Conservation (phyloP, 352 stramenopile genomes). For the Pythium oligandrum region DNA sequence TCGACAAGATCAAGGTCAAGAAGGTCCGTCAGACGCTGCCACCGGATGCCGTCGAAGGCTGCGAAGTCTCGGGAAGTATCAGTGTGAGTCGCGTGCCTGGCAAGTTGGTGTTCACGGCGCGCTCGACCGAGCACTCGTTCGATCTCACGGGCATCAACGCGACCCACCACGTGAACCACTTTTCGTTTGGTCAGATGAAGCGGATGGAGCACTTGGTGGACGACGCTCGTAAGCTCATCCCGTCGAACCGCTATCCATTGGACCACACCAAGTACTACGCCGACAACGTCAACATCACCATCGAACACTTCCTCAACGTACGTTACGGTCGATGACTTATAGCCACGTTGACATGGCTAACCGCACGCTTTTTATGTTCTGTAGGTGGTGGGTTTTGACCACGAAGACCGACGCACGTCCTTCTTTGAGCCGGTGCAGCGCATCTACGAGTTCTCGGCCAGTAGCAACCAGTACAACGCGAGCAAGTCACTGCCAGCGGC, state of each 20-base stretch:
- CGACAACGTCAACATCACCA: slow-evolving; percentile 66
- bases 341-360: too few species aligned
- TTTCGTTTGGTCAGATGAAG: slow-evolving; percentile 82
- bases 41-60: slow-evolving; percentile 50
- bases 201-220: slow-evolving; percentile 52
- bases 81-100: slow-evolving; percentile 76
- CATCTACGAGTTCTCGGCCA: slow-evolving; percentile 76
- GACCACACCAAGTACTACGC: slow-evolving; percentile 48
- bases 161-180: slow-evolving; percentile 74
- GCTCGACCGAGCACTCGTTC: slow-evolving; percentile 68
- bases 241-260: slow-evolving; percentile 62
- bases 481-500: slow-evolving; percentile 51
- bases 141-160: slow-evolving; percentile 52
- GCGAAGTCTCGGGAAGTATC: slow-evolving; percentile 73
- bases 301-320: slow-evolving; percentile 82
- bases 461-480: slow-evolving; percentile 70
- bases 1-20: slow-evolving; percentile 43
- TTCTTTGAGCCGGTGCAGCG: slow-evolving; percentile 47
- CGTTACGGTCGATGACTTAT: slow-evolving; percentile 23
- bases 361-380: slow-evolving; percentile 1
- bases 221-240: slow-evolving; percentile 31
- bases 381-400: slow-evolving; percentile 76
- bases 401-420: slow-evolving; percentile 45
- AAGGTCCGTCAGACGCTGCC: slow-evolving; percentile 31
- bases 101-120: slow-evolving; percentile 60